Conservation (phyloP, 1,139 yeast species). For the Diutina pseudorugosa region DNA sequence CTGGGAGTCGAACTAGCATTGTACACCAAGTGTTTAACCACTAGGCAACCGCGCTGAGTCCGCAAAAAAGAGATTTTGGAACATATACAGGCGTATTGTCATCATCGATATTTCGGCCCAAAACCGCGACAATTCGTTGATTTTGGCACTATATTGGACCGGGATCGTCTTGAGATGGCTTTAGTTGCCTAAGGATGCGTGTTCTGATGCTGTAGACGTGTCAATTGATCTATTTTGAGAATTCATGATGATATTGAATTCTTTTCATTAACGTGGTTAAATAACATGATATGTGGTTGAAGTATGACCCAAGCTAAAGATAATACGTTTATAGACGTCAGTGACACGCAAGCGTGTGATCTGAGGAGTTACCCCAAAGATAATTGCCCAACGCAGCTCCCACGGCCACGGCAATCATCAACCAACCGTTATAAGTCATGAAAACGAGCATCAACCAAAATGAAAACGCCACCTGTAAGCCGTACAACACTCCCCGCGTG, state of each 20-base stretch:
- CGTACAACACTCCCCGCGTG: slow-evolving; percentile 38
- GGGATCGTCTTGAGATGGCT: too few relatives aligned
- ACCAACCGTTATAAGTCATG: slow-evolving; percentile 81
- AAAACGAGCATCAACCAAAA: slow-evolving; percentile 69
- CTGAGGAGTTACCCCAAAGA: slow-evolving; percentile 34
- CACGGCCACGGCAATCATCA: slow-evolving; percentile 56
- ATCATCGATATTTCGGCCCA: too few relatives aligned
- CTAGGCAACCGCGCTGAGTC: slow-evolving; percentile 1
- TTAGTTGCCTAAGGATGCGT: too few relatives aligned
- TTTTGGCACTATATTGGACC: too few relatives aligned
- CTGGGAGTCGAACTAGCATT: neutral
- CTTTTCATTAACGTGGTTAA: neutral
- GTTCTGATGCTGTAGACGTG: too few relatives aligned
- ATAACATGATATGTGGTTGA: neutral
- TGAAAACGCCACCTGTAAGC: slow-evolving; percentile 64
- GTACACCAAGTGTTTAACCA: neutral
- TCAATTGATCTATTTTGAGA: neutral
- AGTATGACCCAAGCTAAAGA: neutral
- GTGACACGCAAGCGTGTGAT: slow-evolving; percentile 39
- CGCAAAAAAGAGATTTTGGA: neutral
- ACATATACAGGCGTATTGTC: neutral
- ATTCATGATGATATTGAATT: too few relatives aligned
- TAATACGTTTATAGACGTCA: slow-evolving; percentile 8
- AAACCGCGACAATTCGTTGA: neutral
- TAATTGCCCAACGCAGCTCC: slow-evolving; percentile 63